Base-by-base conservation (phyloP, 331 rosid genomes). In the Acacia concinna region DNA sequence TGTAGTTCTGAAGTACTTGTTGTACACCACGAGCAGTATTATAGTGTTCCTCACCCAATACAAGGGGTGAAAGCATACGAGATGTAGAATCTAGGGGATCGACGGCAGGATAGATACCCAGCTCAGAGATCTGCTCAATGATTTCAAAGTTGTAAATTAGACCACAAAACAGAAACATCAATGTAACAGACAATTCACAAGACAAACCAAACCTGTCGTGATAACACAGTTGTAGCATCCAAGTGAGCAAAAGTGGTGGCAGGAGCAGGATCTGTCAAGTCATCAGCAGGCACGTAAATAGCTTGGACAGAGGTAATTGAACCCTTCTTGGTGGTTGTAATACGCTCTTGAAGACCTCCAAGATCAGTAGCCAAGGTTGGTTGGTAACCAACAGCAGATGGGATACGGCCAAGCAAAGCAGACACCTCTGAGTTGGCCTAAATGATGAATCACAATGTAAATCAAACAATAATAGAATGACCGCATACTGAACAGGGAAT, bases 401-500 rank as follows among this genome's bases (percentile, higher is more conserved):
- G 99, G 84, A 96, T 96, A 87, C 99, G 99, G 46, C 99, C 99
- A 81, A 96, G 98, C 91, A 96, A 85, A 64, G 99, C 99, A 90
- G 99, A 96, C 91, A 96, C 99, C 85, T 96, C 99, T 20, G 99
- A 93, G 88, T 96, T 96, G 57, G 99, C 99, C 99, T 96, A 82
- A 70, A 81, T 47, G 49, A 80, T 60, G 18, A 32, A 74, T 35
- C 51, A 52, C 35, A 69, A 28, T 8, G 47, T 75, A 15, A 67
- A 69, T 47, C 5, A 34, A 32, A 70, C 27, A 41, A 25, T 18
- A 14, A 47, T 25, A 73, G 46, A 30, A 30, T 30, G n/a, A 34
- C 31, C 9, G 32, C 27, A 81, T 5, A 51, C 18, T 44, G 27
- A 31, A 52, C 30, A 49, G 11, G 28, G 63, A 46, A 41, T 3